These are phyloP conservation scores for Pyrus communis DNA, from an alignment of 306 rosid genomes.

Conservation along the genomic window DNA sequence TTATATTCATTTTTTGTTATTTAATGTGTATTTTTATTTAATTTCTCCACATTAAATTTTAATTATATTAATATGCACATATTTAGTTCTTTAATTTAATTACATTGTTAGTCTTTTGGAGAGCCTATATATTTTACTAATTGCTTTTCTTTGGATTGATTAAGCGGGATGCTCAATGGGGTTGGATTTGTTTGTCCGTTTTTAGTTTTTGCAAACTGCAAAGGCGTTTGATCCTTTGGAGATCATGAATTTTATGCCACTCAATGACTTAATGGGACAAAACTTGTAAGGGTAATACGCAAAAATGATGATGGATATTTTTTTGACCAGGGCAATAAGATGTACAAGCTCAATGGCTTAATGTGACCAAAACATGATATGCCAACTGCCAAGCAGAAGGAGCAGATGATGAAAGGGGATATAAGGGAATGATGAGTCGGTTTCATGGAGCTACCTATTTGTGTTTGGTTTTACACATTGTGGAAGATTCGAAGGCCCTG, in stretches of 20 bases:
- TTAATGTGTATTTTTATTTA: too few relatives aligned
- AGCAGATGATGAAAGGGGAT: neutral
- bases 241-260: too few relatives aligned
- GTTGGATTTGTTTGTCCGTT: neutral
- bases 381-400: neutral
- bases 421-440: neutral
- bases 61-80: too few relatives aligned
- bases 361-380: neutral
- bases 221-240: constrained; percentile 2
- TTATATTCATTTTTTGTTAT: too few relatives aligned
- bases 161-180: neutral
- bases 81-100: neutral
- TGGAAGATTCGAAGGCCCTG: too few relatives aligned
- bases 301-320: neutral
- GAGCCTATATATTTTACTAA: constrained; percentile 5
- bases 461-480: too few relatives aligned
- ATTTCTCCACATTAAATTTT: too few relatives aligned
- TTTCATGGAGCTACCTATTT: neutral
- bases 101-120: neutral
- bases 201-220: neutral
- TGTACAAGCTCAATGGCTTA: neutral
- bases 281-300: neutral
- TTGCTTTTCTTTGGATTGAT: neutral
- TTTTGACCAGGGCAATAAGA: neutral
- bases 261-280: too few relatives aligned